A percentile compares a stretch with the other conserved stretches of the same genome.
Conservation (phyloP, 306 rosid genomes). For the Clitoria ternatea region DNA sequence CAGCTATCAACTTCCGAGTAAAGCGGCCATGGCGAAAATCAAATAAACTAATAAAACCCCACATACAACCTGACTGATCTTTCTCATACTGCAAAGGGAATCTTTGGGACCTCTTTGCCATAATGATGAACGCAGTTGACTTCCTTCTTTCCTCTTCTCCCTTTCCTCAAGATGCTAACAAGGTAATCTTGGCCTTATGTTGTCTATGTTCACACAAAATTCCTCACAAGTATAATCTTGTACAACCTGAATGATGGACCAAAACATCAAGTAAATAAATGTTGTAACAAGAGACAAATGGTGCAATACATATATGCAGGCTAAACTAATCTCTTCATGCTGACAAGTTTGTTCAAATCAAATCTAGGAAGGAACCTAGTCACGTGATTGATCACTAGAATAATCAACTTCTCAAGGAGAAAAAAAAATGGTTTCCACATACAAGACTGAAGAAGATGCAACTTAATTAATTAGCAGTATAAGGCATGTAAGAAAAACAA, state of each 20-base stretch:
- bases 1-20: slow-evolving; percentile 63
- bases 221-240: slow-evolving; percentile 28
- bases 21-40: slow-evolving; percentile 87
- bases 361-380: neutral
- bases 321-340: slow-evolving; percentile 3
- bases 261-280: slow-evolving; percentile 28
- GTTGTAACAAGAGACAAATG: neutral
- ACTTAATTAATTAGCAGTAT: slow-evolving; percentile 7
- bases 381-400: neutral
- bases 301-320: neutral
- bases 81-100: slow-evolving; percentile 57
- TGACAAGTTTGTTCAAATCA: slow-evolving; percentile 5
- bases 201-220: slow-evolving; percentile 19
- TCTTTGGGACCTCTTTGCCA: slow-evolving; percentile 75
- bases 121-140: slow-evolving; percentile 23
- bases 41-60: slow-evolving; percentile 85
- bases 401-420: slow-evolving; percentile 1
- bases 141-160: slow-evolving; percentile 1
- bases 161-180: slow-evolving; percentile 13
- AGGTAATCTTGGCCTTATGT: slow-evolving; percentile 11
- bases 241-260: slow-evolving; percentile 35
- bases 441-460: slow-evolving; percentile 15
- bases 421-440: slow-evolving; percentile 14
- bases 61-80: slow-evolving; percentile 91
- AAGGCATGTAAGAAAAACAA: neutral